Conservation (phyloP, 768 basidiomycete species). For the Rhodotorula kratochvilovae region DNA sequence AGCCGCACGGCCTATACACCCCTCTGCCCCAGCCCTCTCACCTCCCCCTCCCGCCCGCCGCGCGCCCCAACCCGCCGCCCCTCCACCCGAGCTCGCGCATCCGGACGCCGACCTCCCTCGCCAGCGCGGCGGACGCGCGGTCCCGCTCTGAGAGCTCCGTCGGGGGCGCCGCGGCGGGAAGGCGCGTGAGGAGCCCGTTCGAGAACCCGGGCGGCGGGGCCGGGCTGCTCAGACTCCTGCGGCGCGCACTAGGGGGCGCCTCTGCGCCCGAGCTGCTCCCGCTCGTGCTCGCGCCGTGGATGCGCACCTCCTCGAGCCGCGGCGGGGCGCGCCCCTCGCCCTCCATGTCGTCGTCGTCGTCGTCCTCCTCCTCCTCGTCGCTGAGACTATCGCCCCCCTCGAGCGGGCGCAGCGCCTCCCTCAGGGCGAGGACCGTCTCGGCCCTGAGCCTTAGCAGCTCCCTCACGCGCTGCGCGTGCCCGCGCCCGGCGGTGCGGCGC, state of each 20-base stretch:
- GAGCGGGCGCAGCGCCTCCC: neutral
- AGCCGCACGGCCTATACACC: neutral
- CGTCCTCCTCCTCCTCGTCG: neutral
- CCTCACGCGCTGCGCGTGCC: too few species aligned
- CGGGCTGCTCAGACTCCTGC: neutral
- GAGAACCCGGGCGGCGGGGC: too few species aligned
- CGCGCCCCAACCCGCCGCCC: neutral
- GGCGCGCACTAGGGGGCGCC: neutral
- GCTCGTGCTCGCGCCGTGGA: neutral
- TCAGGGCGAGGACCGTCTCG: neutral
- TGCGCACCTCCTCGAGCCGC: constrained; percentile 3
- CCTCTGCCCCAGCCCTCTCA: too few species aligned
- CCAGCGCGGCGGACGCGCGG: neutral
- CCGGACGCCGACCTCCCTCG: neutral
- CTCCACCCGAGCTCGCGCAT: constrained; percentile 2
- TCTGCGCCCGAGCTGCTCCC: neutral
- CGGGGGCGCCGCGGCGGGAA: neutral
- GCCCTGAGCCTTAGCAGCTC: too few species aligned
- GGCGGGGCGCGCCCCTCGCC: too few species aligned
- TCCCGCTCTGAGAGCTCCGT: neutral
- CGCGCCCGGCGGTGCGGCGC: too few species aligned
- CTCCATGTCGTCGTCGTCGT: neutral
- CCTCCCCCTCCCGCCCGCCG: too few species aligned
- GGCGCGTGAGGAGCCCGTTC: neutral
- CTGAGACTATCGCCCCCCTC: too few species aligned